These are phyloP conservation scores for Ceratocystiopsis minuta DNA, from an alignment of 2,329 filamentous ascomycete species.

Conservation along the genomic window DNA sequence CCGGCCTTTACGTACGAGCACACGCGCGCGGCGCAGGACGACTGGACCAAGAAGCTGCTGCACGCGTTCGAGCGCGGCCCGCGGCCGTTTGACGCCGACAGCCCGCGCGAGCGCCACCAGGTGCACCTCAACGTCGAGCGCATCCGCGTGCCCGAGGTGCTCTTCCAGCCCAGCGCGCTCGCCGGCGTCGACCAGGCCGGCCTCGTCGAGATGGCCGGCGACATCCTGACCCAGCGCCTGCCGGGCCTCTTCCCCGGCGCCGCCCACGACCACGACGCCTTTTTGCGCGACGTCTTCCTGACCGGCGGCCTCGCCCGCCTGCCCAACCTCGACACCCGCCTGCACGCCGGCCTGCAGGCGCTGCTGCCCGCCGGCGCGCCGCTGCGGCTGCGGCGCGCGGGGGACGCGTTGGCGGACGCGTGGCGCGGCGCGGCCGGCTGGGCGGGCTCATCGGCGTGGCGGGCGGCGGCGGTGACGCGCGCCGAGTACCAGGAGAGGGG, in stretches of 20 bases:
- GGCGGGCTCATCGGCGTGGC: conserved; percentile 46
- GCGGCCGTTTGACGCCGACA: conserved; percentile 65
- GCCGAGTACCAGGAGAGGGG: conserved; percentile 88
- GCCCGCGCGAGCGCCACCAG: conserved; percentile 65
- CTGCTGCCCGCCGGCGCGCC: conserved; percentile 51
- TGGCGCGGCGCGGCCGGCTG: conserved; percentile 88
- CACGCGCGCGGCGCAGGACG: conserved; percentile 77
- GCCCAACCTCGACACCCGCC: conserved; percentile 65
- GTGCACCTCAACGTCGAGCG: conserved; percentile 93
- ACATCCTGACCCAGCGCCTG: conserved; percentile 75
- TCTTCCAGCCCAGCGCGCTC: conserved; percentile 73
- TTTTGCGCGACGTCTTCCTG: conserved; percentile 76
- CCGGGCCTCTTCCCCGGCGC: conserved; percentile 24
- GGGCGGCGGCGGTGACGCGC: conserved; percentile 49
- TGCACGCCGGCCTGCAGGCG: conserved; percentile 53
- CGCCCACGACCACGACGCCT: conserved; percentile 44
- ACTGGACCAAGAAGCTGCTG: conserved; percentile 84
- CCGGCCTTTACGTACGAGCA: conserved; percentile 80
- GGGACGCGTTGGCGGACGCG: conserved; percentile 65
- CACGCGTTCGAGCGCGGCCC: conserved; percentile 84
- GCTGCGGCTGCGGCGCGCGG: conserved; percentile 54
- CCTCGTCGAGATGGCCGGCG: conserved; percentile 76
- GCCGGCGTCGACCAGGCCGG: conserved; percentile 87
- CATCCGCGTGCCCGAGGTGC: conserved; percentile 80
- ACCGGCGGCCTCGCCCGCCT: conserved; percentile 90